Evolutionary conservation across 164 flowering plant genomes (phyloP), one percentile per base, ranked within the genome.

Genomic region (Taxillus chinensis): DNA sequence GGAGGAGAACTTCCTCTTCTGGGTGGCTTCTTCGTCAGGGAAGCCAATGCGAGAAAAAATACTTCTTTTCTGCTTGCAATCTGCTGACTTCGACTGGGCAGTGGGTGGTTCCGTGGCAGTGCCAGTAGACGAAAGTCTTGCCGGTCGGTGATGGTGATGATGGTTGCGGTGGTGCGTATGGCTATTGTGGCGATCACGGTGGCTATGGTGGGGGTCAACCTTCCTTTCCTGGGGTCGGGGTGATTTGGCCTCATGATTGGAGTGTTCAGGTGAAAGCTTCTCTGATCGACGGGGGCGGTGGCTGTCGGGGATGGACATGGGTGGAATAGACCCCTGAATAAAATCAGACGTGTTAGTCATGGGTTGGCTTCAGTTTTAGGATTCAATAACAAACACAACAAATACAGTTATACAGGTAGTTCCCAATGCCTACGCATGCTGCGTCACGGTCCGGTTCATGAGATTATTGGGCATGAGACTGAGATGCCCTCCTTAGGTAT

Each of bases 11-110:
- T 82, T 82, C 65, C 81, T 66, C 74, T 86, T 84, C 81, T 83
- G 83, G 52, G 27, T 0, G 4, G 58, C 43, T 9, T 72, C 82
- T 12, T 64, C 76, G 3, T 67, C 87, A 0, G 92, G 92, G 66
- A 81, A 92, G 73, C 95, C 83, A 8, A 92, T 92, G 60, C 98
- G 95, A 9, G 95, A 82, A 75, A 92, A 92, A 0, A 92, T 96
- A 55, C 96, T 92, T 0, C 63, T 69, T 65, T 92, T 91, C 0
- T 75, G 81, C 74, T 77, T 85, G 51, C 72, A 63, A 10, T 77
- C 77, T 0, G 57, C 68, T 0, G 63, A 65, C 0, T 68, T 15
- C 7, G 73, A 15, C 42, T 56, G 66, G 5, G 56, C 12, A 50
- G 70, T 5, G 39, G 74, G 10, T 27, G 58, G 39, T 27, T 27